A percentile compares a stretch with the other conserved stretches of the same genome.
phyloP scores from a whole-genome alignment of 768 basidiomycete genomes.

The Royoungia palumana region DNA sequence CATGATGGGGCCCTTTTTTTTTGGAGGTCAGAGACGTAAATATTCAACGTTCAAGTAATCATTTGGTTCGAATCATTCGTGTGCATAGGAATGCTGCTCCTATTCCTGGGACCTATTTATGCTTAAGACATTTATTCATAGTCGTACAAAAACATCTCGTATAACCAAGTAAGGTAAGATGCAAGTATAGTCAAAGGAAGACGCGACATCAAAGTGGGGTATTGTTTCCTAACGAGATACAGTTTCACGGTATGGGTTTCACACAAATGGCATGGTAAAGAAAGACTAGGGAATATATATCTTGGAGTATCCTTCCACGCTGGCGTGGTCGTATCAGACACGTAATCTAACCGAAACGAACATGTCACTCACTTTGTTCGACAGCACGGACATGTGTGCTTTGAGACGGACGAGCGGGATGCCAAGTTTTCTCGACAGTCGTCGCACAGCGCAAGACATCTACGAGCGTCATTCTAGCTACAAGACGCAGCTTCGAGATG shows the following conservation, averaged over 20 bases:
- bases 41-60: too few relatives aligned
- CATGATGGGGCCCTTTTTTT: too few relatives aligned
- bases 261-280: not conserved
- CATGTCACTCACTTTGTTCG: constrained; percentile 38
- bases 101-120: not conserved
- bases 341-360: not conserved
- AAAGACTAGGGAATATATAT: constrained; percentile 31
- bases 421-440: constrained; percentile 54
- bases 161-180: not conserved
- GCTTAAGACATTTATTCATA: constrained; percentile 1
- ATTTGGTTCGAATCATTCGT: too few relatives aligned
- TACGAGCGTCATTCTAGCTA: constrained; percentile 15
- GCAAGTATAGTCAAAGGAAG: constrained; percentile 6
- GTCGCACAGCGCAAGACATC: constrained; percentile 51
- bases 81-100: too few relatives aligned
- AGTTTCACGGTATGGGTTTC: not conserved
- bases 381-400: constrained; percentile 52
- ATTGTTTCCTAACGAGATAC: constrained; percentile 6
- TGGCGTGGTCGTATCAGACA: constrained; percentile 9
- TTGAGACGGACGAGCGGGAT: constrained; percentile 45
- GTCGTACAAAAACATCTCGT: not conserved
- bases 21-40: too few relatives aligned
- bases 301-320: constrained; percentile 35
- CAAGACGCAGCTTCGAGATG: not conserved
- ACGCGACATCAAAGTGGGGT: constrained; percentile 2